Evolutionary conservation across 2,329 filamentous ascomycete species (phyloP).

Genomic region (Corniculantispora saksenae): DNA sequence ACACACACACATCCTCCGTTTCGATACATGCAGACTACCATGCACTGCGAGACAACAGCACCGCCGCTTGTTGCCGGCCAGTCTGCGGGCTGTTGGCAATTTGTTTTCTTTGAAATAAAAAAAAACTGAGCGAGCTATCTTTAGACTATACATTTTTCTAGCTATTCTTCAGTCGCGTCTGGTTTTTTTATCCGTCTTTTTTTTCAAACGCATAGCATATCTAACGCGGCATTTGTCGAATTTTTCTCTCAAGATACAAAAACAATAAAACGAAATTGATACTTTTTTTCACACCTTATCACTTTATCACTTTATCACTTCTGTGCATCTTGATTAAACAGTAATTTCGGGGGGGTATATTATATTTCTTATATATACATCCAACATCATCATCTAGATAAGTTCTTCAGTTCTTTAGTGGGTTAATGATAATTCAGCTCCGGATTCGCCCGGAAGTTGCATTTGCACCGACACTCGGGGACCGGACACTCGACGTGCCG

Average conservation of each 20-base stretch:
- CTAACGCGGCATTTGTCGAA: not conserved
- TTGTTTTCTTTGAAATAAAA: not conserved
- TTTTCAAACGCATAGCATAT: not conserved
- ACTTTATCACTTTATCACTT: too few relatives aligned
- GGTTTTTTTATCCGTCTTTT: not conserved
- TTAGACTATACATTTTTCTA: not conserved
- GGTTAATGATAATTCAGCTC: constrained; percentile 54
- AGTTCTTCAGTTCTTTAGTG: too few relatives aligned
- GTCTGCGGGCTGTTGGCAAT: not conserved
- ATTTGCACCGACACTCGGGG: constrained; percentile 67
- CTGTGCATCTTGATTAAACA: too few relatives aligned
- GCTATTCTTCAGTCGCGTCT: not conserved
- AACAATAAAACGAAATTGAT: not conserved
- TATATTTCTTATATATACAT: not conserved
- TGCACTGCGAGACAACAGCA: too few relatives aligned
- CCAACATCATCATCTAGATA: too few relatives aligned
- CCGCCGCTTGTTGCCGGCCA: too few relatives aligned
- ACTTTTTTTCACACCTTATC: not conserved
- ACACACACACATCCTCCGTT: too few relatives aligned
- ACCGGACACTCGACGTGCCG: constrained; percentile 67
- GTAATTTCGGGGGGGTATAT: too few relatives aligned
- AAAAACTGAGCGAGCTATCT: not conserved
- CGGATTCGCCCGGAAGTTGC: constrained; percentile 61
- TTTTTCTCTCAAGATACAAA: not conserved
- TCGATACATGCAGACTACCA: too few relatives aligned